These are phyloP conservation scores for Thraustochytrium sp. DNA, from an alignment of 352 stramenopile species.

Conservation along the genomic window DNA sequence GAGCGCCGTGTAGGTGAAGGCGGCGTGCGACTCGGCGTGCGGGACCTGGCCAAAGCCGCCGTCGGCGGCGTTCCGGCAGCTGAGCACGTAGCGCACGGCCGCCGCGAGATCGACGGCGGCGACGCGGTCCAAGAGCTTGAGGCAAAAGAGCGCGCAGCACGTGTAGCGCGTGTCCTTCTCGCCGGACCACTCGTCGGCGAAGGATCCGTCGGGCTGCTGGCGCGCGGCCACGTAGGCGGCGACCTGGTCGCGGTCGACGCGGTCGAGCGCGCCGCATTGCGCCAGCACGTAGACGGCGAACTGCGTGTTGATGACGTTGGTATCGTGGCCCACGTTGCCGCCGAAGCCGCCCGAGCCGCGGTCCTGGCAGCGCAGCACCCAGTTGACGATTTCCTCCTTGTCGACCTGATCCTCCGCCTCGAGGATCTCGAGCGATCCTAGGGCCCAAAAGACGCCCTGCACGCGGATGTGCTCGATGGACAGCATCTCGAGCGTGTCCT, in stretches of 20 bases:
- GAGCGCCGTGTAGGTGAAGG: constrained; percentile 37
- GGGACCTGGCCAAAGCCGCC: constrained; percentile 64
- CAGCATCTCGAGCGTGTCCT: constrained; percentile 62
- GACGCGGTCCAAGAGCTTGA: constrained; percentile 83
- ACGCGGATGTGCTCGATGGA: constrained; percentile 95
- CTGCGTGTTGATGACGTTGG: constrained; percentile 94
- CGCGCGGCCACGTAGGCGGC: constrained; percentile 72
- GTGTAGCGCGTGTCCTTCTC: constrained; percentile 97
- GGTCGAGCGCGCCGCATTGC: constrained; percentile 77
- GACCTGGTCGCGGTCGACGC: constrained; percentile 58
- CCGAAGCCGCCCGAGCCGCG: constrained; percentile 82
- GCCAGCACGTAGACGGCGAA: constrained; percentile 93
- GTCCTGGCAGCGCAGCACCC: constrained; percentile 89
- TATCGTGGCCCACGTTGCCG: constrained; percentile 91
- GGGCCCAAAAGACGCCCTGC: constrained; percentile 96
- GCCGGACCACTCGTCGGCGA: constrained; percentile 89
- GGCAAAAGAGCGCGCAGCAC: constrained; percentile 92
- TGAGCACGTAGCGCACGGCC: constrained; percentile 84
- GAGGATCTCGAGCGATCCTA: constrained; percentile 87
- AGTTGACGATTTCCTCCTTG: constrained; percentile 79
- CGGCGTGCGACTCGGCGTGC: constrained; percentile 61
- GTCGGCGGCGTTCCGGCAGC: constrained; percentile 94
- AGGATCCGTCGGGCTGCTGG: constrained; percentile 93
- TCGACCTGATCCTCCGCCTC: constrained; percentile 71
- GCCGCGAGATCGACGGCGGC: constrained; percentile 74